A percentile compares a stretch with the other conserved stretches of the same genome.
Conservation (phyloP, 441 rosid genomes). For the Euphorbia celastroides region DNA sequence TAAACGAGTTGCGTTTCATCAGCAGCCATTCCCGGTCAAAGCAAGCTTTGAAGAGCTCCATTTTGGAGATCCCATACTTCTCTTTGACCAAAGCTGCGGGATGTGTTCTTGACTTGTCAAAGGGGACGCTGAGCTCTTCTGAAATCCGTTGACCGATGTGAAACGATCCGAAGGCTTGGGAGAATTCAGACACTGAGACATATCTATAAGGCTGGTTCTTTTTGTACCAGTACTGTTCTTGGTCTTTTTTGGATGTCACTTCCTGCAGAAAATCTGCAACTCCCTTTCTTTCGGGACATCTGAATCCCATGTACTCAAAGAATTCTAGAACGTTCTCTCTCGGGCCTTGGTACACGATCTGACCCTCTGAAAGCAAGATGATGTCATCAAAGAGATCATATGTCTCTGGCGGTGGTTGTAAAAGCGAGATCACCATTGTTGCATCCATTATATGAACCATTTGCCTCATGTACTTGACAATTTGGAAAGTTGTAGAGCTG, state of each 20-base stretch:
- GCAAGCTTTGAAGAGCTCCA: slow-evolving; percentile 65
- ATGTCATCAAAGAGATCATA: slow-evolving; percentile 60
- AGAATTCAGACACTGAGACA: slow-evolving; percentile 41
- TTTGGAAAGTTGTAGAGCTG: slow-evolving; percentile 64
- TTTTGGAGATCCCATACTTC: slow-evolving; percentile 55
- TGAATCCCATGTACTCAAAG: slow-evolving; percentile 53
- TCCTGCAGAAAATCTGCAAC: slow-evolving; percentile 70
- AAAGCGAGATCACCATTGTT: slow-evolving; percentile 54
- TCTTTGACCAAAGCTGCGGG: slow-evolving; percentile 55
- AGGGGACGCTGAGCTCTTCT: slow-evolving; percentile 41
- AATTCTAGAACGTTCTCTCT: slow-evolving; percentile 56
- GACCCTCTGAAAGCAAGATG: slow-evolving; percentile 56
- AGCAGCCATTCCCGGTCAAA: slow-evolving; percentile 59
- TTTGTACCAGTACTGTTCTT: slow-evolving; percentile 54
- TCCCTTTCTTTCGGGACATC: slow-evolving; percentile 66
- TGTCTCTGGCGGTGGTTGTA: slow-evolving; percentile 23
- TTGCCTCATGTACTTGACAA: slow-evolving; percentile 49
- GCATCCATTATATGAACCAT: slow-evolving; percentile 63
- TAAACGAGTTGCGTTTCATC: slow-evolving; percentile 54
- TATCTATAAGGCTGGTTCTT: slow-evolving; percentile 41
- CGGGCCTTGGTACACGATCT: slow-evolving; percentile 56
- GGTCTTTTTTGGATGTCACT: slow-evolving; percentile 67
- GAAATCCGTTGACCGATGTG: slow-evolving; percentile 37
- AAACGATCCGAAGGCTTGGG: slow-evolving; percentile 36
- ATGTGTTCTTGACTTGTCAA: slow-evolving; percentile 42